Evolutionary conservation across 2,329 filamentous ascomycete genomes (phyloP).

Genomic region (Ceratocystis colombiana): DNA sequence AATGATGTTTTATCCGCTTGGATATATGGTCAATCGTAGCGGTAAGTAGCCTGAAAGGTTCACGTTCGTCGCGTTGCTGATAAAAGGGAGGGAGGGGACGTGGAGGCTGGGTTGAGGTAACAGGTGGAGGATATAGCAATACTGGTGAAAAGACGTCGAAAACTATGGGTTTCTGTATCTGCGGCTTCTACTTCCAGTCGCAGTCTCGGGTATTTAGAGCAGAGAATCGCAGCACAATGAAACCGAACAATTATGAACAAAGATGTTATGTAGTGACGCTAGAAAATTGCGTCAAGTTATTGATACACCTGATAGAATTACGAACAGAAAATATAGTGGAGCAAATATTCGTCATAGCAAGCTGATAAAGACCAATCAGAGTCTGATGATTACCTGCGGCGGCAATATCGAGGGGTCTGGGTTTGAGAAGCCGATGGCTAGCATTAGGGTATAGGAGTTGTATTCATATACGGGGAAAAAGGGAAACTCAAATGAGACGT

Average conservation of each 20-base stretch:
- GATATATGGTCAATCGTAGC: not conserved
- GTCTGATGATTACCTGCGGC: conserved; percentile 9
- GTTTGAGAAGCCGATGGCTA: not conserved
- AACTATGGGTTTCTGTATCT: not conserved
- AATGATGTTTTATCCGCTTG: not conserved
- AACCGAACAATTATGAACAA: not conserved
- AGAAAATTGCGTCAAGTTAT: not conserved
- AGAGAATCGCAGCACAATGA: not conserved
- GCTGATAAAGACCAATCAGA: conserved; percentile 12
- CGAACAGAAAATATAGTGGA: conserved; percentile 15
- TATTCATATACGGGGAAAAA: not conserved
- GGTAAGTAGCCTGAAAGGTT: not conserved
- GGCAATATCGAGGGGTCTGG: not conserved
- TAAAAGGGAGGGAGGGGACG: not conserved
- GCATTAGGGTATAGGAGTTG: not conserved
- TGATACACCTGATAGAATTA: conserved; percentile 23
- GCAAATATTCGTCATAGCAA: not conserved
- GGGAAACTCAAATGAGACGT: not conserved
- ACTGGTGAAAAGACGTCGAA: not conserved
- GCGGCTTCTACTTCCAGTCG: not conserved
- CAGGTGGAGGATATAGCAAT: not conserved
- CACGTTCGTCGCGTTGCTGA: not conserved
- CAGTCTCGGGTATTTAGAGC: not conserved
- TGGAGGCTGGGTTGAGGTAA: not conserved
- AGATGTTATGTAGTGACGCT: not conserved